These are phyloP conservation scores for Pythium phragmitis DNA, from an alignment of 352 stramenopile species.

Conservation along the genomic window DNA sequence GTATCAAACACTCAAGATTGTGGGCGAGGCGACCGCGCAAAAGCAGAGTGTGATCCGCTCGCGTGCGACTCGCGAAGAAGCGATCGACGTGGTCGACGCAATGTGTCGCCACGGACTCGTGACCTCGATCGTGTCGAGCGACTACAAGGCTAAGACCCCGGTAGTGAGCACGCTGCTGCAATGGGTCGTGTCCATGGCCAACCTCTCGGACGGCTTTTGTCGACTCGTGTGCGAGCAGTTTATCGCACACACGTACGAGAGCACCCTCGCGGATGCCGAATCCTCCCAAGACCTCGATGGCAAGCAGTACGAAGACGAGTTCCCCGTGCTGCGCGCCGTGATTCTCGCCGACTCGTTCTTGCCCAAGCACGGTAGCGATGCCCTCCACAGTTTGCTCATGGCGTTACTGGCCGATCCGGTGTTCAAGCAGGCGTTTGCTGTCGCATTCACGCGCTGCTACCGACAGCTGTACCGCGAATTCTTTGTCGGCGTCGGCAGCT, in stretches of 20 bases:
- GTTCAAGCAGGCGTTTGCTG: slow-evolving; percentile 96
- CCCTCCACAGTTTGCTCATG: slow-evolving; percentile 94
- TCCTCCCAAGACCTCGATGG: slow-evolving; percentile 34
- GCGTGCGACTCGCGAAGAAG: slow-evolving; percentile 66
- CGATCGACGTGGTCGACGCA: slow-evolving; percentile 64
- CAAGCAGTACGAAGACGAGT: slow-evolving; percentile 39
- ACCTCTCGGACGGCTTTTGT: slow-evolving; percentile 78
- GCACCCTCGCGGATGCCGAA: slow-evolving; percentile 15
- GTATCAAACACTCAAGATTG: slow-evolving; percentile 85
- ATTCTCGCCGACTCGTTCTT: slow-evolving; percentile 87
- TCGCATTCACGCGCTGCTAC: slow-evolving; percentile 95
- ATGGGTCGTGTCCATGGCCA: slow-evolving; percentile 80
- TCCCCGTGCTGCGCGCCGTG: slow-evolving; percentile 65
- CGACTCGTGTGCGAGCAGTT: slow-evolving; percentile 81
- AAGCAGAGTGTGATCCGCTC: slow-evolving; percentile 72
- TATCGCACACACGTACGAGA: slow-evolving; percentile 26
- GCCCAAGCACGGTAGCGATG: slow-evolving; percentile 69
- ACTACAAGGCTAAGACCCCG: slow-evolving; percentile 69
- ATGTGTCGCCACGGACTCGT: slow-evolving; percentile 72
- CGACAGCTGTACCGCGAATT: slow-evolving; percentile 80
- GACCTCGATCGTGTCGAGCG: slow-evolving; percentile 73
- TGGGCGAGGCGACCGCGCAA: slow-evolving; percentile 67
- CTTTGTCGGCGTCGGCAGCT: slow-evolving; percentile 65
- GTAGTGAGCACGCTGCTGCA: slow-evolving; percentile 72
- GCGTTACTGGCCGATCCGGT: slow-evolving; percentile 94